phyloP scores from a whole-genome alignment of 1,284 basidiomycete genomes.

The Meripilus lineatus region DNA sequence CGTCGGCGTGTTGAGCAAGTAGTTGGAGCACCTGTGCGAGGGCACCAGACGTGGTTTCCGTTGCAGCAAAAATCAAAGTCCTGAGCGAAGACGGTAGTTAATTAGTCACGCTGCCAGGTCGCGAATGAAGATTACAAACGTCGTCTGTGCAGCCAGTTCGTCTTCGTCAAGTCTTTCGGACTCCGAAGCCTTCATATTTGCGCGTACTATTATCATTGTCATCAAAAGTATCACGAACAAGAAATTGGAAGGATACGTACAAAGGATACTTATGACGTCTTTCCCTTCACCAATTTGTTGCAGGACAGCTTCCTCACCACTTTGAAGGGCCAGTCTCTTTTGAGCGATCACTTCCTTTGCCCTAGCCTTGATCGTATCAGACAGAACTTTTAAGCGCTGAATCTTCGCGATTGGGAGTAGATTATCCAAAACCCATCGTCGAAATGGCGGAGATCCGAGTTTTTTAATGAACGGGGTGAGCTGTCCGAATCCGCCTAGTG shows the following conservation, averaged over 20 bases:
- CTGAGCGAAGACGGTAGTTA: conserved; percentile 12
- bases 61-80: conserved; percentile 25
- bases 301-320: conserved; percentile 15
- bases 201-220: too few relatives aligned
- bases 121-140: conserved; percentile 10
- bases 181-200: conserved; percentile 20
- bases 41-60: conserved; percentile 27
- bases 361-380: conserved; percentile 30
- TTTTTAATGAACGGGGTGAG: conserved; percentile 24
- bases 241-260: too few relatives aligned
- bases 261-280: conserved; percentile 40
- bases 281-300: conserved; percentile 33
- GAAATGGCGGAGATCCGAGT: conserved; percentile 22
- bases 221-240: too few relatives aligned
- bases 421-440: conserved; percentile 18
- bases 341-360: conserved; percentile 30
- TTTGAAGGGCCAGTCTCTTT: conserved; percentile 24
- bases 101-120: background rate
- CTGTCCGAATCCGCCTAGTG: conserved; percentile 26
- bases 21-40: conserved; percentile 23
- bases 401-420: conserved; percentile 27
- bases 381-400: conserved; percentile 26
- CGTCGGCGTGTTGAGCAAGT: conserved; percentile 20
- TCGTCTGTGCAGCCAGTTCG: conserved; percentile 23
- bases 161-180: conserved; percentile 16